phyloP scores from a whole-genome alignment of 164 flowering plant species.

The Chimonanthus praecox region DNA sequence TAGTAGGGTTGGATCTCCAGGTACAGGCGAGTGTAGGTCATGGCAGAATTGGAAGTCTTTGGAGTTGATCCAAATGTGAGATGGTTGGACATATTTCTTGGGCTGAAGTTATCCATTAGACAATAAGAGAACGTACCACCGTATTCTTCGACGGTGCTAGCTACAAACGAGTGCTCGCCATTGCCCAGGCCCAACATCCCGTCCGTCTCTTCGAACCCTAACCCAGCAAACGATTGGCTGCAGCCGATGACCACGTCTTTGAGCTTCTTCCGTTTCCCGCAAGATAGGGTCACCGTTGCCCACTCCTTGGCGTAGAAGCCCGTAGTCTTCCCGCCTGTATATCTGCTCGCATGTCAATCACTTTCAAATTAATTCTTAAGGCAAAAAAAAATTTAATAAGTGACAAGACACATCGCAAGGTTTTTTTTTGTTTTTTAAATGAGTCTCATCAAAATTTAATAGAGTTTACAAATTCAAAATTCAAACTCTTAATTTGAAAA shows the following conservation, averaged over 20 bases:
- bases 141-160: conserved; percentile 16
- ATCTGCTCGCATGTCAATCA: not conserved
- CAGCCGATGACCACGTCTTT: conserved; percentile 46
- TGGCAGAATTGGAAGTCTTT: not conserved
- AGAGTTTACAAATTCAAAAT: no score
- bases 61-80: conserved; percentile 36
- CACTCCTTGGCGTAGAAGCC: conserved; percentile 62
- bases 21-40: conserved; percentile 33
- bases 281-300: conserved; percentile 11
- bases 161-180: conserved; percentile 32
- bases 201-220: conserved; percentile 28
- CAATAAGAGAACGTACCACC: conserved; percentile 65
- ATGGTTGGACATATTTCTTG: conserved; percentile 33
- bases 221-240: conserved; percentile 25
- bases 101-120: conserved; percentile 57
- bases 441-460: no score
- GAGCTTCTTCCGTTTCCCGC: conserved; percentile 28
- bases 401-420: no score
- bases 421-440: no score
- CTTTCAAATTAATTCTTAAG: no score
- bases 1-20: conserved; percentile 26
- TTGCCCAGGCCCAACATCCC: conserved; percentile 62
- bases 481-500: no score
- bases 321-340: conserved; percentile 31
- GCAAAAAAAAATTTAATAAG: no score